Evolutionary conservation across 2,329 filamentous ascomycete genomes (phyloP).

Genomic region (Penicillium verrucosum): DNA sequence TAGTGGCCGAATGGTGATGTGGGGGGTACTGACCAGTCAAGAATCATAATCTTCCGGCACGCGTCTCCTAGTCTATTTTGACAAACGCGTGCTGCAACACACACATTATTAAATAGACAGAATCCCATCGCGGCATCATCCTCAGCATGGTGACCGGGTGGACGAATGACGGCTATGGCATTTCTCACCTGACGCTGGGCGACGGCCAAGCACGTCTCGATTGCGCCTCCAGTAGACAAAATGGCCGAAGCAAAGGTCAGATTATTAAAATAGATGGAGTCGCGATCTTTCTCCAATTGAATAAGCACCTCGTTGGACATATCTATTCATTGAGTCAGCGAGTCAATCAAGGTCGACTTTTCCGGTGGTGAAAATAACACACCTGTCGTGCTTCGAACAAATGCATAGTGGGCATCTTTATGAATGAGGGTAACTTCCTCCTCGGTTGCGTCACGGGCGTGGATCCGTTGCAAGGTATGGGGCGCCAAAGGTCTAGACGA

Average conservation of each 20-base stretch:
- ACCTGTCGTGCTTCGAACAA: constrained; percentile 62
- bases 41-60: constrained; percentile 84
- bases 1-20: not conserved
- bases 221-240: constrained; percentile 85
- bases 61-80: constrained; percentile 73
- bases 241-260: constrained; percentile 77
- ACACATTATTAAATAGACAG: constrained; percentile 97
- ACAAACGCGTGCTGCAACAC: constrained; percentile 84
- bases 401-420: constrained; percentile 70
- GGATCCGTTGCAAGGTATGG: constrained; percentile 65
- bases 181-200: constrained; percentile 82
- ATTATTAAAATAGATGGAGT: constrained; percentile 78
- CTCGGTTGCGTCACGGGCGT: constrained; percentile 70
- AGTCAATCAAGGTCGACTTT: not conserved
- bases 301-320: constrained; percentile 62
- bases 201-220: constrained; percentile 93
- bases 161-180: constrained; percentile 89
- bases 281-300: constrained; percentile 64
- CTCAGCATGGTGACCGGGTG: constrained; percentile 93
- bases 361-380: constrained; percentile 10
- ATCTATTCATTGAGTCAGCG: constrained; percentile 35
- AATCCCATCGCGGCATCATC: constrained; percentile 84
- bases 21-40: constrained; percentile 76
- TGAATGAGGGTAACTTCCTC: constrained; percentile 82
- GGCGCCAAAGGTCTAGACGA: constrained; percentile 48